Conservation (phyloP, 2,329 filamentous ascomycete species). For the Claviceps cyperi region DNA sequence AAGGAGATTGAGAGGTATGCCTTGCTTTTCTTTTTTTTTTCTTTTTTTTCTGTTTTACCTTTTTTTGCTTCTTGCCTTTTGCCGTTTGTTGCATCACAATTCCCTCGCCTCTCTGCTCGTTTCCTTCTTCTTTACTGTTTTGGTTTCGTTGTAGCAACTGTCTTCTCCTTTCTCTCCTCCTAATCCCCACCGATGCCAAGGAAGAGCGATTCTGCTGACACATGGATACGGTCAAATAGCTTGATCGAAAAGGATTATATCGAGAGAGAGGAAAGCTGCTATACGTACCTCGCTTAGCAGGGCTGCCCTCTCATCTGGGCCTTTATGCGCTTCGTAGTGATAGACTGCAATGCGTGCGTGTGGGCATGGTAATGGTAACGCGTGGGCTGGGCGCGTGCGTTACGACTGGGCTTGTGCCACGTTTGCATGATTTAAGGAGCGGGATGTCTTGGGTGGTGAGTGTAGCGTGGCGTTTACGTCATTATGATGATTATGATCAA, state of each 20-base stretch:
- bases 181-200: not conserved
- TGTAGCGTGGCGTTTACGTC: too few relatives aligned
- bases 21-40: not conserved
- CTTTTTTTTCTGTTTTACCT: not conserved
- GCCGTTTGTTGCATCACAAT: too few relatives aligned
- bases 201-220: not conserved
- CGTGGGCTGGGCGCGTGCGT: too few relatives aligned
- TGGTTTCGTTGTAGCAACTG: too few relatives aligned
- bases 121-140: too few relatives aligned
- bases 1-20: conserved; percentile 86
- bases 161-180: not conserved
- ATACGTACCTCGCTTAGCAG: conserved; percentile 52
- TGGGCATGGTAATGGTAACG: too few relatives aligned
- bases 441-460: too few relatives aligned
- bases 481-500: too few relatives aligned
- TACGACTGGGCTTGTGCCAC: too few relatives aligned
- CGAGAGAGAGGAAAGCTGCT: conserved; percentile 59
- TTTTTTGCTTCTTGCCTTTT: not conserved
- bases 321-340: too few relatives aligned
- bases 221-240: conserved; percentile 26
- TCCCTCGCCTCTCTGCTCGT: not conserved
- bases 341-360: too few relatives aligned
- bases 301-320: not conserved
- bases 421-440: too few relatives aligned
- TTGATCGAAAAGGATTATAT: conserved; percentile 91